A percentile compares a stretch with the other conserved stretches of the same genome.
These are phyloP conservation scores for Solanum sejunctum DNA, from an alignment of 257 asterid genomes.

Conservation along the genomic window DNA sequence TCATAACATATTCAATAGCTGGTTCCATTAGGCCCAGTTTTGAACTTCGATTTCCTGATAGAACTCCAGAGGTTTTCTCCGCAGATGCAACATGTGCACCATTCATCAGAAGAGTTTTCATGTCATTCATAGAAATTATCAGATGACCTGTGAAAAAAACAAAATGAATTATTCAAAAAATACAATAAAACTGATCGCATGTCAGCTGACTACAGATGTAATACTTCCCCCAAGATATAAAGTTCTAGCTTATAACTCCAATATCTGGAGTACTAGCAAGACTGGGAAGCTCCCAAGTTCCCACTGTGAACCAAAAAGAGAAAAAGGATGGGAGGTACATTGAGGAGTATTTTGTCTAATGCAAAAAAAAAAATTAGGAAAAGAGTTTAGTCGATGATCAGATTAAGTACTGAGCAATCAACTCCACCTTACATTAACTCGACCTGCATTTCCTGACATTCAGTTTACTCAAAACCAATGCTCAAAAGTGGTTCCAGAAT, in stretches of 20 bases:
- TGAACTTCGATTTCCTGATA: conserved; percentile 32
- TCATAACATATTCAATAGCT: conserved; percentile 51
- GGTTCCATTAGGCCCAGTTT: conserved; percentile 58
- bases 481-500: neutral
- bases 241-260: neutral
- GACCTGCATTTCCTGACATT: neutral
- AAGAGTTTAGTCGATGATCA: neutral
- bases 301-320: neutral
- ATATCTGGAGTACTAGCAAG: neutral
- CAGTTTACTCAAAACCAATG: neutral
- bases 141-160: conserved; percentile 46
- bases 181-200: neutral
- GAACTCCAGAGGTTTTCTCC: conserved; percentile 20
- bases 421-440: neutral
- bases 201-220: neutral
- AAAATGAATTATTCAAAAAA: conserved; percentile 6
- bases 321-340: neutral
- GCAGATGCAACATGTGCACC: conserved; percentile 18
- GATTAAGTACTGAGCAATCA: neutral
- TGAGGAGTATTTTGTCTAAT: neutral
- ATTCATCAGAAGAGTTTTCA: conserved; percentile 36
- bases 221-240: neutral
- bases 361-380: neutral
- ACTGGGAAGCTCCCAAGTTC: neutral
- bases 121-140: conserved; percentile 57